Base-by-base conservation (phyloP, 2,329 filamentous ascomycete genomes). In the Fusarium sarcochroum region DNA sequence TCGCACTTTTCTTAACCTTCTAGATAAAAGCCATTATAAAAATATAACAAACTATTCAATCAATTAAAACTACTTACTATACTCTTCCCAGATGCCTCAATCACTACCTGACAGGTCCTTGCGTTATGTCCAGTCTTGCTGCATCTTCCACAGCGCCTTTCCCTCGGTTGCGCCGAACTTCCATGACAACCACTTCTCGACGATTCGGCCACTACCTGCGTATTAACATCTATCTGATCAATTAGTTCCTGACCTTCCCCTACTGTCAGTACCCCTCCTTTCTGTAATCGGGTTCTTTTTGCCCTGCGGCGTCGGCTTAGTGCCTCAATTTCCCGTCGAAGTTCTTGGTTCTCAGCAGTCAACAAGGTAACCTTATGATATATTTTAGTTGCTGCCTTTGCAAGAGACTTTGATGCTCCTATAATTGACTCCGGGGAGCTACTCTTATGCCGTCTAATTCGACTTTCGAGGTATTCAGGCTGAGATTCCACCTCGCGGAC, bases 61-160 rank as follows among this genome's bases (percentile, higher is more conserved):
- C 14, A 57, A 50, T 45, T 50, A 27, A 50, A 57, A 50, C 17
- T 44, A 57, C 17, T 21, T 15, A 35, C 38, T 50, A 49, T 57
- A 52, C 42, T 53, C 23, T 42, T 59, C 42, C 30, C 11, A 59
- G 42, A 53, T 14, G n/a, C 21, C 35, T 34, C 35, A 42, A 46
- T 20, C 18, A 52, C 48, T 44, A 53, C 13, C 27, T 59, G 20
- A 54, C 37, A 59, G 2, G 37, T 60, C 15, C 57, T 60, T 47
- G 17, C 30, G 34, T 52, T 58, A 58, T 58, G 35, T 1, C 56
- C 35, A 6, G 49, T 6, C 44, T 54, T 53, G 6, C 35, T n/a
- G 44, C 37, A 59, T 23, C 21, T 17, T 23, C 56, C 44, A 53
- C 37, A 59, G 7, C 20, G 49, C 18, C 42, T 5, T 20, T 18